Conservation (phyloP, 108 stramenopile species). For the Cylindrotheca closterium region DNA sequence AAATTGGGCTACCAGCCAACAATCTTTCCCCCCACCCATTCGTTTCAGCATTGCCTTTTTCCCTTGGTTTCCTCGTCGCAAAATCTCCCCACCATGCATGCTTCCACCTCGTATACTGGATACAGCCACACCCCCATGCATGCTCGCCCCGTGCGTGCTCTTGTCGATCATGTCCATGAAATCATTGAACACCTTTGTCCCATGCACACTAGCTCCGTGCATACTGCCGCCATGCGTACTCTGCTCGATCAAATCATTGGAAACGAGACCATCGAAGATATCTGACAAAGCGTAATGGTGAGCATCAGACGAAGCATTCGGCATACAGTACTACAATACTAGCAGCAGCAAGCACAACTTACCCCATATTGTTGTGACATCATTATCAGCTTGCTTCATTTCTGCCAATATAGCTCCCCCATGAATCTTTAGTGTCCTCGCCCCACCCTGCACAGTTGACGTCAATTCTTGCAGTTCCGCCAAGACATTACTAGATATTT, state of each 20-base stretch:
- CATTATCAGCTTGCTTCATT: slow-evolving; percentile 61
- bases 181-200: slow-evolving; percentile 31
- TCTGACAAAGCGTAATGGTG: slow-evolving; percentile 7
- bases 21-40: slow-evolving; percentile 43
- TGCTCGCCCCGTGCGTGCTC: slow-evolving; percentile 23
- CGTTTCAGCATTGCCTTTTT: background rate
- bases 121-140: background rate
- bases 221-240: slow-evolving; percentile 32
- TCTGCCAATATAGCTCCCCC: slow-evolving; percentile 63
- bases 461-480: slow-evolving; percentile 21
- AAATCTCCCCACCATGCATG: slow-evolving; percentile 1
- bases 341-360: no score
- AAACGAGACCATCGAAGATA: slow-evolving; percentile 34
- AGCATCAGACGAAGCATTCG: no score
- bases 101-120: slow-evolving; percentile 25
- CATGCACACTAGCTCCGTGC: slow-evolving; percentile 36
- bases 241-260: slow-evolving; percentile 33
- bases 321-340: no score
- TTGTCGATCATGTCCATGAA: slow-evolving; percentile 39
- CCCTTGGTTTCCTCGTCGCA: background rate
- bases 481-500: slow-evolving; percentile 23
- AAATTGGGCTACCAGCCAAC: slow-evolving; percentile 75
- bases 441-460: background rate
- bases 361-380: slow-evolving; percentile 65
- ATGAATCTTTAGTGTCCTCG: slow-evolving; percentile 13